Percentiles rank a stretch among this genome's conserved stretches.
These are phyloP conservation scores for Phlebopus sp. DNA, from an alignment of 1,284 basidiomycete species.

Conservation along the genomic window DNA sequence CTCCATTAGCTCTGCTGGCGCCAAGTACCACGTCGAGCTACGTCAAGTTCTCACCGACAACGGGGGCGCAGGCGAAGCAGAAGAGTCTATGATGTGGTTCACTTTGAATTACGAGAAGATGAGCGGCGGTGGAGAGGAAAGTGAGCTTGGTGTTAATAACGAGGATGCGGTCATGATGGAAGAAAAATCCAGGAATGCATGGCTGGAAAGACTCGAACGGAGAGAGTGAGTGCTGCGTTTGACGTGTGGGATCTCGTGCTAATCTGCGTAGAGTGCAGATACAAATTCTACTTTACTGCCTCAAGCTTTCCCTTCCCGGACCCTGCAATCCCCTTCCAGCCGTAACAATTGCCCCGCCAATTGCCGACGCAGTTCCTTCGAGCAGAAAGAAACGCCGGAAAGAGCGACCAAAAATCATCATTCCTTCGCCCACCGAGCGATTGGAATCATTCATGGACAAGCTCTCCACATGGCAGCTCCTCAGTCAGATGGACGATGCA, in stretches of 20 bases:
- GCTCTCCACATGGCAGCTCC: conserved; percentile 70
- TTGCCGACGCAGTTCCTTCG: conserved; percentile 6
- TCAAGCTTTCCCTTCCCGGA: conserved; percentile 60
- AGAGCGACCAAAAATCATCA: conserved; percentile 25
- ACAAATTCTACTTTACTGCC: conserved; percentile 65
- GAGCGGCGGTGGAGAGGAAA: conserved; percentile 29
- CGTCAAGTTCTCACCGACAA: conserved; percentile 54
- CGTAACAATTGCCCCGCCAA: conserved; percentile 21
- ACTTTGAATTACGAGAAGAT: conserved; percentile 56
- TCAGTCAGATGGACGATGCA: conserved; percentile 37
- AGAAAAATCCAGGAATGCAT: conserved; percentile 49
- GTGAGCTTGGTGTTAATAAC: conserved; percentile 15
- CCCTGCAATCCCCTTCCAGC: conserved; percentile 27
- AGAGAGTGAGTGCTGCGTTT: conserved; percentile 55
- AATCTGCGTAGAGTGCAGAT: conserved; percentile 56
- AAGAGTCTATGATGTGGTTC: conserved; percentile 75
- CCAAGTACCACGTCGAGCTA: conserved; percentile 65
- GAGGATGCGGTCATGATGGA: conserved; percentile 37
- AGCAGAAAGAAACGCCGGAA: conserved; percentile 38
- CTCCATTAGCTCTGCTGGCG: conserved; percentile 48
- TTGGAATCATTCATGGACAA: conserved; percentile 75
- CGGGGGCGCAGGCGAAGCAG: conserved; percentile 56
- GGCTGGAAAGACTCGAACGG: conserved; percentile 64
- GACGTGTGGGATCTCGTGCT: conserved; percentile 3
- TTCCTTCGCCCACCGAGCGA: conserved; percentile 43